Conservation (phyloP, 2,329 filamentous ascomycete genomes). For the Alternaria dauci region DNA sequence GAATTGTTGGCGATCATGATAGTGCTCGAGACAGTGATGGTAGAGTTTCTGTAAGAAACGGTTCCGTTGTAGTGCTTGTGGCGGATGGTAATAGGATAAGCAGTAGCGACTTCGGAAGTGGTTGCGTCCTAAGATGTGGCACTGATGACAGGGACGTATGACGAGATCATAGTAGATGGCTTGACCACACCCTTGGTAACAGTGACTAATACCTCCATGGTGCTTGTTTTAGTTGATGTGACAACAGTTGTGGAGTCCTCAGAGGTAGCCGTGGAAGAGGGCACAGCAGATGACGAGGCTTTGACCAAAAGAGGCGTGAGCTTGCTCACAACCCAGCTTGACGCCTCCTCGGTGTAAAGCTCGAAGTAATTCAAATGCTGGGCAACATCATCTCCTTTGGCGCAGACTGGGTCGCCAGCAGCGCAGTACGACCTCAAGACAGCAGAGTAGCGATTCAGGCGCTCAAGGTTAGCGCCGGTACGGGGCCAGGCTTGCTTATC, state of each 20-base stretch:
- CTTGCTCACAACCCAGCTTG: constrained; percentile 12
- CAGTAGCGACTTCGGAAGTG: constrained; percentile 2
- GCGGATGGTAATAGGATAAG: background rate
- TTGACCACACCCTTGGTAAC: background rate
- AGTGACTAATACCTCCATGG: background rate
- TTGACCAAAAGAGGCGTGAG: constrained; percentile 11
- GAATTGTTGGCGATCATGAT: constrained; percentile 3
- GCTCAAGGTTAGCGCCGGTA: constrained; percentile 12
- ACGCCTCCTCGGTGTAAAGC: constrained; percentile 12
- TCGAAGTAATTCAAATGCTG: constrained; percentile 17
- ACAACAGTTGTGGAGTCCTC: background rate
- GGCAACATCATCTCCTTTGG: background rate
- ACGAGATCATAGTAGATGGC: constrained; percentile 5
- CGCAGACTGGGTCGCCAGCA: constrained; percentile 12
- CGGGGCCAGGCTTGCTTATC: constrained; percentile 13
- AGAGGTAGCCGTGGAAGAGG: background rate
- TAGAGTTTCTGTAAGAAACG: constrained; percentile 9
- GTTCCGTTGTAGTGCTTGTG: constrained; percentile 5
- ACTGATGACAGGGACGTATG: constrained; percentile 6
- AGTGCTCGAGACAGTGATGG: background rate
- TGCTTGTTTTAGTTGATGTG: constrained; percentile 4
- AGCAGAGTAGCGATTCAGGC: constrained; percentile 7
- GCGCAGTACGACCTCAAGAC: constrained; percentile 16
- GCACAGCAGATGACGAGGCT: constrained; percentile 1
- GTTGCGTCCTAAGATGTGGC: constrained; percentile 2